Evolutionary conservation across 2,329 filamentous ascomycete genomes (phyloP).

Genomic region (Acarospora socialis): DNA sequence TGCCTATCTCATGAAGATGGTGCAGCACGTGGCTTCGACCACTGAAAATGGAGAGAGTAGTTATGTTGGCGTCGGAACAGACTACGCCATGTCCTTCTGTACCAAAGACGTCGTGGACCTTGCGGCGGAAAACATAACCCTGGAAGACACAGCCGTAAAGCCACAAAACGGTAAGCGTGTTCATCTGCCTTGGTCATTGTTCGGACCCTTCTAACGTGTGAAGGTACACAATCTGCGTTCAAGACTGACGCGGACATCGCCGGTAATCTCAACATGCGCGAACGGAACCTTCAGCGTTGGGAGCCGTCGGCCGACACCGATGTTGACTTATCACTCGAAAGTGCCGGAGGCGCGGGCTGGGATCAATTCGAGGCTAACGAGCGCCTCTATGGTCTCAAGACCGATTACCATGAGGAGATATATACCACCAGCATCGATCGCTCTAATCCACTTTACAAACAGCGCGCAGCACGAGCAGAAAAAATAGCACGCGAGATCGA

Average conservation of each 20-base stretch:
- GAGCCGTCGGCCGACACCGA: constrained; percentile 50
- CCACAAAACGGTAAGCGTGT: constrained; percentile 44
- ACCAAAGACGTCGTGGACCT: constrained; percentile 46
- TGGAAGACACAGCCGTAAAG: constrained; percentile 36
- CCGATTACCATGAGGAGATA: constrained; percentile 83
- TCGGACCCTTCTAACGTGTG: constrained; percentile 1
- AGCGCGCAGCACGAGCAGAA: constrained; percentile 64
- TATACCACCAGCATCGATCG: constrained; percentile 90
- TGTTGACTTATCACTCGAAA: constrained; percentile 58
- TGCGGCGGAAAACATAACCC: constrained; percentile 37
- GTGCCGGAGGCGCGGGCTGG: constrained; percentile 45
- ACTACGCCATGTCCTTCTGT: constrained; percentile 45
- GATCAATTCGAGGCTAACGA: constrained; percentile 92
- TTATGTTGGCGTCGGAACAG: constrained; percentile 29
- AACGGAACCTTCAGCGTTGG: constrained; percentile 72
- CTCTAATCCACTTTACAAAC: constrained; percentile 65
- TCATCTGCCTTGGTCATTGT: neutral
- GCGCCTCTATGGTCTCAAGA: constrained; percentile 70
- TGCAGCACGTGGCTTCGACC: constrained; percentile 34
- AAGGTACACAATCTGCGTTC: constrained; percentile 57
- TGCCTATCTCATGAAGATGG: constrained; percentile 51
- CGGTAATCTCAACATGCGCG: constrained; percentile 51
- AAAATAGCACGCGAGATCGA: constrained; percentile 85
- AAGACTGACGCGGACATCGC: constrained; percentile 84
- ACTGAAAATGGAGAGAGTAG: constrained; percentile 26